Base-by-base conservation (phyloP, 345 rosid species). In the Aquilaria sinensis region DNA sequence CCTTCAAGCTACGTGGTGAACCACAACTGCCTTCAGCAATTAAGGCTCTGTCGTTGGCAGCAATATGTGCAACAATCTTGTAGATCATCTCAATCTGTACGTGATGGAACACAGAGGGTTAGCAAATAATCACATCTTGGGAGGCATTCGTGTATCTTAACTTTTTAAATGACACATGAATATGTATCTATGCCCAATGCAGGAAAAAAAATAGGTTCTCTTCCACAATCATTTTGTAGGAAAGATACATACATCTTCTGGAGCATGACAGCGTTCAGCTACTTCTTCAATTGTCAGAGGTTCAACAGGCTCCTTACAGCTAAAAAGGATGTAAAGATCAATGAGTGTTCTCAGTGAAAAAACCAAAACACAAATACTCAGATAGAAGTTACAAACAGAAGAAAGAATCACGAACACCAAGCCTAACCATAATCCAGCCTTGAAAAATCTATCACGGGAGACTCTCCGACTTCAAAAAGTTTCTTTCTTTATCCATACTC, bases 71-170 rank as follows among this genome's bases (percentile, higher is more conserved):
- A n/a, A 90, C 74, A 58, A 94, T 94, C 79, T 90, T 94, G 84
- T 90, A 83, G 55, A 94, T 88, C 95, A 94, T 94, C 77, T 94
- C 99, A n/a, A 88, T 86, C 99, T 94, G 90, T 76, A 72, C 4
- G 41, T 9, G 53, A 61, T 49, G 43, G 69, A 54, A 56, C 23
- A 64, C 41, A 45, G 9, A 64, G 51, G 51, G 41, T 71, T 60
- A 79, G 65, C 60, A 50, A 16, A 46, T 5, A 31, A 51, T 62
- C 69, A 56, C 13, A 62, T 52, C 3, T 16, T 23, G 31, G 6
- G 23, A 48, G 34, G 45, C 63, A 67, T 7, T 37, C 4, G 43
- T 37, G 62, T 37, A 51, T 53, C 23, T 60, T 43, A 48, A 59
- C 3, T 51, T 37, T 37, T 37, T 37, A 37, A 37, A 37, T 37